Evolutionary conservation across 805 yeast genomes (phyloP), one percentile per base, ranked within the genome.

Genomic region (Ogataea methylovora): DNA sequence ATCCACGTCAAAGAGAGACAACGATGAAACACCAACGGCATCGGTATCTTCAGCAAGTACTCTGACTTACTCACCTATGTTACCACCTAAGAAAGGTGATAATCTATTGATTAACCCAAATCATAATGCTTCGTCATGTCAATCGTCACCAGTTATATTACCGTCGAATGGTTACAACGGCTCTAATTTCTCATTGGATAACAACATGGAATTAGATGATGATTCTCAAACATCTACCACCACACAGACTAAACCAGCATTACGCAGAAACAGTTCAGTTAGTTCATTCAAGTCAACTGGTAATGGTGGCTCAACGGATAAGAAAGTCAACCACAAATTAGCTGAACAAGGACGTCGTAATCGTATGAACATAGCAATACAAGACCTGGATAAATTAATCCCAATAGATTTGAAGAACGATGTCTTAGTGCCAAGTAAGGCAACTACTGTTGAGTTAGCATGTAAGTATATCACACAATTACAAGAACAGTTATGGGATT

Each of bases 261-360:
- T 22, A 22, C 24, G 10, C 8, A 22, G 24, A 8, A 22, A 11
- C 26, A 24, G 26, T 8, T 11, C 7, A 8, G 26, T 11, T 6
- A 24, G 26, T 24, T 6, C 6, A 8, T 5, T n/a, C 14, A 24
- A 24, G 6, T 13, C 7, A n/a, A 7, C n/a, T 8, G 26, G n/a
- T 11, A 11, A 11, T 24, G 26, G 26, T 41, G 4, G n/a, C n/a
- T n/a, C n/a, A n/a, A n/a, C n/a, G n/a, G 66, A 71, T 20, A 80
- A 82, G 52, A 78, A 80, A 47, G 73, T 81, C 2, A 73, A 75
- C 27, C 98, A 90, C 58, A 88, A 90, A 54, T 69, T 85, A 12
- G 97, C 98, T 1, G 98, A 90, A 59, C 97, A 92, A 58, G 97
- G 95, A 12, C 70, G 98, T 34, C 72, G 98, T 46, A 88, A 90